Conservation (phyloP, 129 eudicot genomes). For the Chrysanthemum seticuspe region DNA sequence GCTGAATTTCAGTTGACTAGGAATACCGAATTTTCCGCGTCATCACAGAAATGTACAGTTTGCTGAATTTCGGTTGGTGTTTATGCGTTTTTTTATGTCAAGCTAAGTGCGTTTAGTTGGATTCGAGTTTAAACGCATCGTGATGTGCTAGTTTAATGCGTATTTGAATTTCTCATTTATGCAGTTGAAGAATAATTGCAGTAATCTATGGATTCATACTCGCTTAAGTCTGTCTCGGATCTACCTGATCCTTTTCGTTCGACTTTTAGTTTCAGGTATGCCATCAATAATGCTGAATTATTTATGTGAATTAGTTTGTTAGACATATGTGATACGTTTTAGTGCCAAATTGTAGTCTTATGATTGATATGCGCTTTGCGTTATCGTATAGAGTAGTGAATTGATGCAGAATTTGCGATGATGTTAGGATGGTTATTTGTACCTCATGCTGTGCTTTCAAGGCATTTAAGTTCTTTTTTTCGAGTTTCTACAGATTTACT, state of each 20-base stretch:
- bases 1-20: not conserved
- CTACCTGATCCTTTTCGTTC: constrained; percentile 85
- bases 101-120: not conserved
- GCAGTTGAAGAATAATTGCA: constrained; percentile 22
- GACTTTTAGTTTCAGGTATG: constrained; percentile 84
- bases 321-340: constrained; percentile 5
- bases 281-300: constrained; percentile 1
- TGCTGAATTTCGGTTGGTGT: not conserved
- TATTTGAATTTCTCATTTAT: not conserved
- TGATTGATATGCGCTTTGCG: not conserved
- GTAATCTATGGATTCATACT: constrained; percentile 58
- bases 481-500: not conserved
- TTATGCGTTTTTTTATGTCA: constrained; percentile 8
- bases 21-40: not conserved
- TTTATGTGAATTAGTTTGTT: constrained; percentile 10
- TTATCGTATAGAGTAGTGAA: constrained; percentile 14
- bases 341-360: constrained; percentile 14
- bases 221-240: constrained; percentile 73
- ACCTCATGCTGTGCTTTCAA: constrained; percentile 7
- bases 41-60: not conserved
- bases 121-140: constrained; percentile 15
- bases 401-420: constrained; percentile 14
- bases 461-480: not conserved
- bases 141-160: not conserved
- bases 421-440: constrained; percentile 7